Base-by-base conservation (phyloP, 164 flowering plant species). In the Magnolia kwangsiensis region DNA sequence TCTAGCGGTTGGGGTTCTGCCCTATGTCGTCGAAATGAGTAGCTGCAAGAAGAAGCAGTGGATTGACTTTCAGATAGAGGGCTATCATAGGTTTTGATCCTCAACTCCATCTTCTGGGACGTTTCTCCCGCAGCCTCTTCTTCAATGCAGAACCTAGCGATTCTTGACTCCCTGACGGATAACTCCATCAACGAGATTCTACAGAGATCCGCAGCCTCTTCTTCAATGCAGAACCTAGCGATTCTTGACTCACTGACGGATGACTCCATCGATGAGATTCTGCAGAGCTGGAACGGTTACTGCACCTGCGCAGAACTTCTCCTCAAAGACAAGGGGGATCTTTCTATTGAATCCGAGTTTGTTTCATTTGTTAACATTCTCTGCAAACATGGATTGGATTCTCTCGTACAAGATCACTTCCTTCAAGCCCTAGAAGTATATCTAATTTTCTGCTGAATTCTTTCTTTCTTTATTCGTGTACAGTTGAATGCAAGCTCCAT, bases 401-500 rank as follows among this genome's bases (percentile, higher is more conserved):
- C 94, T 76, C 90, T 94, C 19, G 82, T 88, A 45, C 81, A 79
- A 45, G 94, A 92, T 72, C 90, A 91, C 82, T 94, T 96, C 74
- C 86, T 94, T 77, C 77, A 78, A 13, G 78, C 86, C 2, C 81
- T 94, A 5, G 88, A 94, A 95, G 98, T 95, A n/a, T 13, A 19
- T 37, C 51, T 5, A 2, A n/a, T 63, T 8, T 13, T 29, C 4
- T 73, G 8, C 67, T 50, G 45, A 37, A 37, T 37, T 4, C 45
- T 37, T 37, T 37, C 45, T 21, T 21, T 8, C 23, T 31, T n/a
- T 74, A 3, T 45, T 50, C 16, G 29, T 27, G 18, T 64, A 18
- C 24, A 45, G 2, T 61, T 23, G 20, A 58, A 59, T 59, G 16
- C 63, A 59, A 59, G 45, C 45, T 37, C 45, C 7, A 4, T 37